Base-by-base conservation (phyloP, 1,284 basidiomycete species). In the Marasmius oreades region DNA sequence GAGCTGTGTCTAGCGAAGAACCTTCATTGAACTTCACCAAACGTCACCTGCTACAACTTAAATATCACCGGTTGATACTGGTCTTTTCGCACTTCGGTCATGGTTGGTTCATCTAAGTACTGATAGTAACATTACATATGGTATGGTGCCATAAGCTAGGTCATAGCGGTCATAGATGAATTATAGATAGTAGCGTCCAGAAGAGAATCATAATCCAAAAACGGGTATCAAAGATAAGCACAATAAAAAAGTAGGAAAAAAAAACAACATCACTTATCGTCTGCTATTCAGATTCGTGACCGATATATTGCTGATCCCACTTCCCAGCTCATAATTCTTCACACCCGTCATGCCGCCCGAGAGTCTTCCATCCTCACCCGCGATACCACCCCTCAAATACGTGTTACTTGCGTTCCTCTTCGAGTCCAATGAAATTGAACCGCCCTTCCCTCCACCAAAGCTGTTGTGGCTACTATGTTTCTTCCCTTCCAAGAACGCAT, bases 401-500 rank as follows among this genome's bases (percentile, higher is more conserved):
- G 71, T 69, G 39, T 70, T 69, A 56, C 78, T 80, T 34, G 67
- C 67, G 57, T 75, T 81, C 69, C 70, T 77, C 69, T 70, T 77
- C 36, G 70, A 71, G 59, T 78, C 76, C 60, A 77, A 59, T 1
- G 74, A 73, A 53, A 73, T 69, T 52, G 73, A 53, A 20, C 70
- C 70, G 22, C 34, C 50, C 36, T 64, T 64, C 31, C 67, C 63
- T 22, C 59, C 55, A 42, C 62, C 62, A 10, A 63, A 59, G 52
- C 65, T 67, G 23, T 65, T 62, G 5, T 58, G 56, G 20, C 65
- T 53, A 22, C 66, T 62, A 39, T 64, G 64, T 64, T 76, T 77
- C 64, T 74, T 79, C 5, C 69, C 71, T 56, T 79, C 77, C 26
- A 76, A 77, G 63, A 87, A 83, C 20, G 82, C 77, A 54, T 77